phyloP scores from a whole-genome alignment of 2,329 filamentous ascomycete genomes.

The Xylariales sp. region DNA sequence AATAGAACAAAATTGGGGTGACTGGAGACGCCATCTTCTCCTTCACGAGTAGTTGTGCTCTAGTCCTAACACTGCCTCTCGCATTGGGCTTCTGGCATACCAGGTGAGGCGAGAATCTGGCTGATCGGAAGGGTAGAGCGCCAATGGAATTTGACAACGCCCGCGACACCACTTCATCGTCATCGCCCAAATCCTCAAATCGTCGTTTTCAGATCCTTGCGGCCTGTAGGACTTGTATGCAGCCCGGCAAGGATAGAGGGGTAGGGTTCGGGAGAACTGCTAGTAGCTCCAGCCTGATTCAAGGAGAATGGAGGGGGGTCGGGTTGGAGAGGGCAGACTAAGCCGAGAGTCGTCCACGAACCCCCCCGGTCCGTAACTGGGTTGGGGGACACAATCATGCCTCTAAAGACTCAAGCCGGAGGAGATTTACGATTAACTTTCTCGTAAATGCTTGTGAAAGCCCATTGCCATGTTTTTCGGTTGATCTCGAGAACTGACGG shows the following conservation, averaged over 20 bases:
- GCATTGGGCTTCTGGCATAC: not conserved
- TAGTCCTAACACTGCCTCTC: not conserved
- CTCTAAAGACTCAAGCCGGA: not conserved
- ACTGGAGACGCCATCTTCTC: not conserved
- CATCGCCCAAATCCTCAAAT: not conserved
- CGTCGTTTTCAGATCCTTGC: not conserved
- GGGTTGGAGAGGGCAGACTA: not conserved
- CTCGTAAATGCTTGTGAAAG: too few relatives aligned
- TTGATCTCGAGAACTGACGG: not conserved
- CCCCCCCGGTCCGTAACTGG: too few relatives aligned
- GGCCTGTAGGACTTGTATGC: not conserved
- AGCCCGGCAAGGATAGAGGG: not conserved
- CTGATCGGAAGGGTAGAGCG: not conserved
- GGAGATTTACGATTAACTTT: not conserved
- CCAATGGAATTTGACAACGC: not conserved
- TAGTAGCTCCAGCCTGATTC: not conserved
- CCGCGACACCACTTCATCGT: not conserved
- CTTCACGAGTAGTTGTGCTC: not conserved
- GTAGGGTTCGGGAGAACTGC: not conserved
- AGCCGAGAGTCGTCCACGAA: not conserved
- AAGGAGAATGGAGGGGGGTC: slow-evolving; percentile 3
- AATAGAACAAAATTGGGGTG: slow-evolving; percentile 19
- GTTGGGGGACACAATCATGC: not conserved
- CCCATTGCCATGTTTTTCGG: not conserved
- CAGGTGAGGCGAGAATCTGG: not conserved